phyloP scores from a whole-genome alignment of 1,284 basidiomycete genomes.

The Boletellus sp. region DNA sequence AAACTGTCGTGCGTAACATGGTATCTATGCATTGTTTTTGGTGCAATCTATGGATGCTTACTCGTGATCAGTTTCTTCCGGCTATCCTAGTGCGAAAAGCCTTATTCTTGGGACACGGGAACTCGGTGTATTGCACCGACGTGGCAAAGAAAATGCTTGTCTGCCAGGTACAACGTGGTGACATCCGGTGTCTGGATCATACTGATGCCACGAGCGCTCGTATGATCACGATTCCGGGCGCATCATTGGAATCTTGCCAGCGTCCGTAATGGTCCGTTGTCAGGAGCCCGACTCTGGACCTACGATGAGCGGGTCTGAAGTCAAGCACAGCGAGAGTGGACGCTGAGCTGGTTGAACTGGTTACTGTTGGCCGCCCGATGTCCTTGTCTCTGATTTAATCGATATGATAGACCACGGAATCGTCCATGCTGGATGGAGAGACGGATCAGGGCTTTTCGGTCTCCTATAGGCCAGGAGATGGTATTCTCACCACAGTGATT shows the following conservation, averaged over 20 bases:
- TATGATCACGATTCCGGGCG: not conserved
- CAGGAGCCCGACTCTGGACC: too few relatives aligned
- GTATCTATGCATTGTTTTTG: not conserved
- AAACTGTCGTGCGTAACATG: not conserved
- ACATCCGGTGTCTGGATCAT: conserved; percentile 5
- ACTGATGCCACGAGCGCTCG: conserved; percentile 9
- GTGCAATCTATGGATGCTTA: conserved; percentile 7
- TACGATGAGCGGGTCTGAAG: too few relatives aligned
- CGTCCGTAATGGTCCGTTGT: not conserved
- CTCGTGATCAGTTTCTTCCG: conserved; percentile 12
- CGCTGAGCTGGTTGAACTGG: not conserved
- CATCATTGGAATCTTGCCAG: not conserved
- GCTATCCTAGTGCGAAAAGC: conserved; percentile 24
- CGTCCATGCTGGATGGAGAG: not conserved
- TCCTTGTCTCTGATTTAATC: not conserved
- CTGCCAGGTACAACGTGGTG: conserved; percentile 1
- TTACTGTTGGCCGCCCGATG: not conserved
- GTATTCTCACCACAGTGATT: not conserved
- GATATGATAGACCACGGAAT: too few relatives aligned
- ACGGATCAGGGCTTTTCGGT: not conserved
- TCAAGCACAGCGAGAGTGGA: not conserved
- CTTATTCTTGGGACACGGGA: conserved; percentile 11
- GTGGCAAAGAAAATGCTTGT: conserved; percentile 17
- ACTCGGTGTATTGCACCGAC: conserved; percentile 10
- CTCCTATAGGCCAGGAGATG: not conserved